A percentile compares a stretch with the other conserved stretches of the same genome.
Conservation (phyloP, 257 asterid species). For the Fraxinus americana region DNA sequence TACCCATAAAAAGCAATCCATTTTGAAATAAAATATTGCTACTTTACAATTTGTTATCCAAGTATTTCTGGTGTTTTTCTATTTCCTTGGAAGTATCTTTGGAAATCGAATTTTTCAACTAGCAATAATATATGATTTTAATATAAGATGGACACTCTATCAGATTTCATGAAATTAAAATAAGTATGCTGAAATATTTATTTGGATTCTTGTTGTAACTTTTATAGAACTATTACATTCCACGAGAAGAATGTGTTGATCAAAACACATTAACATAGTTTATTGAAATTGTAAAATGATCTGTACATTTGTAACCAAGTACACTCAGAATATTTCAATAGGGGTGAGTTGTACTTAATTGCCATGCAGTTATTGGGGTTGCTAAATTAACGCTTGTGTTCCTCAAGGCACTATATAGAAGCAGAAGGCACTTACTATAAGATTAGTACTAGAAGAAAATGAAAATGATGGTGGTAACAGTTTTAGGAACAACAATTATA, state of each 20-base stretch:
- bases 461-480: neutral
- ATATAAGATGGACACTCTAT: too few relatives aligned
- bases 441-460: neutral
- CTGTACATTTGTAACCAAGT: neutral
- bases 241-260: neutral
- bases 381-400: neutral
- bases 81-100: too few relatives aligned
- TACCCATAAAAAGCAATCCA: too few relatives aligned
- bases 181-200: neutral
- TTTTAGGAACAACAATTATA: neutral
- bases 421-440: neutral
- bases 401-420: neutral
- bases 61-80: too few relatives aligned
- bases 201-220: neutral
- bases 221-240: neutral
- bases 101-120: too few relatives aligned
- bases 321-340: neutral
- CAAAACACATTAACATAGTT: conserved; percentile 5
- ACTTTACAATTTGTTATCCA: too few relatives aligned
- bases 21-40: too few relatives aligned
- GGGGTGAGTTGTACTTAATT: neutral
- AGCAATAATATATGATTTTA: too few relatives aligned
- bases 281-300: neutral
- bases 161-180: too few relatives aligned
- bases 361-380: neutral